phyloP scores from a whole-genome alignment of 148 eudicot species.

The Spergularia bocconei region DNA sequence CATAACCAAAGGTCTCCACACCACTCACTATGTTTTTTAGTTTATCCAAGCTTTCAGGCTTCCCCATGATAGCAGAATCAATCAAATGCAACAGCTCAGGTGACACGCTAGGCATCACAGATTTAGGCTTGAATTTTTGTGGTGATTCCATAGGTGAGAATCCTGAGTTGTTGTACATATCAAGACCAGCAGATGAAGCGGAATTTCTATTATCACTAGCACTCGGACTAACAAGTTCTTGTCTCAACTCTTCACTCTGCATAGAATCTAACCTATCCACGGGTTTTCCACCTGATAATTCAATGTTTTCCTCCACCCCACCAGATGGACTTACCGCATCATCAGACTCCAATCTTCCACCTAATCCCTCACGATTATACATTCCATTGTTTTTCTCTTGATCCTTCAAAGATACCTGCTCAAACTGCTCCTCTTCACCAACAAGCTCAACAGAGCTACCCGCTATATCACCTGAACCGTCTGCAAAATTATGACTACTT shows the following conservation, averaged over 20 bases:
- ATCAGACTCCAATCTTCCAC: slow-evolving; percentile 30
- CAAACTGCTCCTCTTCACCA: slow-evolving; percentile 65
- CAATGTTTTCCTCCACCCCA: slow-evolving; percentile 43
- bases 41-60: slow-evolving; percentile 85
- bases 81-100: slow-evolving; percentile 96
- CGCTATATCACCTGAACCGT: slow-evolving; percentile 25
- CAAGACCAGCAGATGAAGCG: slow-evolving; percentile 44
- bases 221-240: slow-evolving; percentile 41
- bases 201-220: slow-evolving; percentile 42
- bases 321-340: slow-evolving; percentile 36
- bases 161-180: slow-evolving; percentile 42
- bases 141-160: slow-evolving; percentile 60
- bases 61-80: slow-evolving; percentile 99
- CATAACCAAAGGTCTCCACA: slow-evolving; percentile 60
- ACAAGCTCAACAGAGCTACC: slow-evolving; percentile 26
- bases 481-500: slow-evolving; percentile 15
- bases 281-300: slow-evolving; percentile 37
- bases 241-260: slow-evolving; percentile 29
- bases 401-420: slow-evolving; percentile 67
- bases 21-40: slow-evolving; percentile 83
- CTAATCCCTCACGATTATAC: slow-evolving; percentile 28
- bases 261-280: slow-evolving; percentile 42
- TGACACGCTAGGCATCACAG: slow-evolving; percentile 67
- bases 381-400: slow-evolving; percentile 35
- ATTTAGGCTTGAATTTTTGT: slow-evolving; percentile 60